phyloP scores from a whole-genome alignment of 345 rosid genomes.

The Linum trigynum region DNA sequence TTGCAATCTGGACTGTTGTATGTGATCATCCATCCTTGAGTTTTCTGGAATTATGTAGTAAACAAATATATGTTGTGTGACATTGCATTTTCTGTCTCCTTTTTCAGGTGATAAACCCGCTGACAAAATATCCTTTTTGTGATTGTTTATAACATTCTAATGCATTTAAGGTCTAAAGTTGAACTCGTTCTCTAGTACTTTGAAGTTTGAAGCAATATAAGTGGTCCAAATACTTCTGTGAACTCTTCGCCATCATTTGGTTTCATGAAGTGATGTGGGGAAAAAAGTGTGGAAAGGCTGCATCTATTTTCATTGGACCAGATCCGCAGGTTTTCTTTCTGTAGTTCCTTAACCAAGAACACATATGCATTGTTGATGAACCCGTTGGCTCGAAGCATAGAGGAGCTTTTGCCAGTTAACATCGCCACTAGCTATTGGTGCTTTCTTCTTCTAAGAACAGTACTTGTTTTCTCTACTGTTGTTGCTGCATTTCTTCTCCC shows the following conservation, averaged over 20 bases:
- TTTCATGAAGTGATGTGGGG: no score
- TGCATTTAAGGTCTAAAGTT: neutral
- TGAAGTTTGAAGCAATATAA: neutral
- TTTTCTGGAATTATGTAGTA: neutral
- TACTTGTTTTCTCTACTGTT: slow-evolving; percentile 70
- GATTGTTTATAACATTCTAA: neutral
- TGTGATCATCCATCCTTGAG: slow-evolving; percentile 11
- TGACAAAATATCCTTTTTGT: slow-evolving; percentile 73
- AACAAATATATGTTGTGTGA: neutral
- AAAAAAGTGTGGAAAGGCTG: no score
- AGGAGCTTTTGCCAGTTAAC: slow-evolving; percentile 65
- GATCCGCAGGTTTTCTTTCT: no score
- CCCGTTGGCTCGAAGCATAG: slow-evolving; percentile 83
- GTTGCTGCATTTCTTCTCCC: slow-evolving; percentile 74
- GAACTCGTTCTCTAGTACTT: neutral
- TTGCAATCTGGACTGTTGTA: slow-evolving; percentile 86
- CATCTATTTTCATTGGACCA: no score
- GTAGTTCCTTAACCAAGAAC: slow-evolving; percentile 29
- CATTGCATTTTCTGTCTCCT: slow-evolving; percentile 4
- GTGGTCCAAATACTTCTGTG: no score
- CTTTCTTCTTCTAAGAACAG: slow-evolving; percentile 57
- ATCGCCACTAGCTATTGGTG: slow-evolving; percentile 47
- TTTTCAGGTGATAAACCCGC: slow-evolving; percentile 78
- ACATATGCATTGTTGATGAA: slow-evolving; percentile 69
- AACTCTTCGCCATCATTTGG: no score